A percentile compares a stretch with the other conserved stretches of the same genome.
These are phyloP conservation scores for Termitomyces eurrhizus DNA, from an alignment of 768 basidiomycete species.

Conservation along the genomic window DNA sequence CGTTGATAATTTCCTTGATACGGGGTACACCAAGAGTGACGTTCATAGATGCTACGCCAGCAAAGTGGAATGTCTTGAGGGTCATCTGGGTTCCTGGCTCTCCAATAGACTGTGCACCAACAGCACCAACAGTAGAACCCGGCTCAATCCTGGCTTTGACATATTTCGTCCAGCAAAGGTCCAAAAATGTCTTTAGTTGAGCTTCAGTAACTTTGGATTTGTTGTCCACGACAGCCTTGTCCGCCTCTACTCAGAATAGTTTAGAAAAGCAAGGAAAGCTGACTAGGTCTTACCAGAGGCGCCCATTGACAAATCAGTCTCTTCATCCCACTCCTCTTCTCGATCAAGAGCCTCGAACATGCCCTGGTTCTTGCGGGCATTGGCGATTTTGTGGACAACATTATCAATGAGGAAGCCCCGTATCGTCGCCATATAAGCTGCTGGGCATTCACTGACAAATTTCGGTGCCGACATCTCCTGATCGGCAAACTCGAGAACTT, in stretches of 20 bases:
- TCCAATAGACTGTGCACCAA: conserved; percentile 98
- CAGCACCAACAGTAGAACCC: conserved; percentile 96
- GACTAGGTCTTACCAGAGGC: conserved; percentile 53
- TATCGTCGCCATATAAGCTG: conserved; percentile 65
- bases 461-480: conserved; percentile 50
- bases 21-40: conserved; percentile 99
- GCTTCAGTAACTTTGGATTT: conserved; percentile 81
- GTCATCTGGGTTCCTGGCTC: conserved; percentile 99
- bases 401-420: conserved; percentile 66
- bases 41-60: conserved; percentile 99
- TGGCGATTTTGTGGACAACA: conserved; percentile 63
- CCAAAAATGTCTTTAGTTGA: conserved; percentile 77
- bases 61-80: conserved; percentile 99
- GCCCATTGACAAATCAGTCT: conserved; percentile 73
- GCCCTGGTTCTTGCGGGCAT: conserved; percentile 64
- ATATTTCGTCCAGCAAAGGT: conserved; percentile 89
- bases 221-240: conserved; percentile 81
- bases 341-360: conserved; percentile 82
- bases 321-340: conserved; percentile 71
- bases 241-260: conserved; percentile 41
- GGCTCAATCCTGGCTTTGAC: conserved; percentile 97
- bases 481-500: conserved; percentile 74
- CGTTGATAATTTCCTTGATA: conserved; percentile 99
- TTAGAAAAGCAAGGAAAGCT: not conserved
- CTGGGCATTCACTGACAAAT: conserved; percentile 69